Percentiles rank a stretch among this genome's conserved stretches.
phyloP scores from a whole-genome alignment of 2,329 filamentous ascomycete genomes.

The Seiridium unicorne region DNA sequence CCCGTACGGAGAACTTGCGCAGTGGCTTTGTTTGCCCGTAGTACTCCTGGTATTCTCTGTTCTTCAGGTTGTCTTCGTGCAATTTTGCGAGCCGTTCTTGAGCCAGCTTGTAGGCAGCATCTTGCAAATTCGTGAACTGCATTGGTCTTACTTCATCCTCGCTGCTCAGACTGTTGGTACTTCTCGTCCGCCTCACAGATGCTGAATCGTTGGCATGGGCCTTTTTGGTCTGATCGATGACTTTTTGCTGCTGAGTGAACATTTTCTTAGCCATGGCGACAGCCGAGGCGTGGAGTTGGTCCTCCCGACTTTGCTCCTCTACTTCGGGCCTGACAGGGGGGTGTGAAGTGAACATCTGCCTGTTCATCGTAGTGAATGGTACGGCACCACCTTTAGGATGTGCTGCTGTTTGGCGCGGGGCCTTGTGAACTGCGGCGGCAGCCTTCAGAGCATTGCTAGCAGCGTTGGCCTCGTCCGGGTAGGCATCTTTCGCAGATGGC shows the following conservation, averaged over 20 bases:
- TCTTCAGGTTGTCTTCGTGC: constrained; percentile 65
- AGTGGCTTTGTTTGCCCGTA: constrained; percentile 55
- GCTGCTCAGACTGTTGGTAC: constrained; percentile 29
- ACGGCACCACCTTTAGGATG: constrained; percentile 62
- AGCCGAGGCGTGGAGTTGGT: constrained; percentile 76
- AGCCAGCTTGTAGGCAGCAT: constrained; percentile 82
- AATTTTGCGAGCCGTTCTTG: constrained; percentile 81
- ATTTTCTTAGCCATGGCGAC: constrained; percentile 88
- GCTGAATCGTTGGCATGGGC: constrained; percentile 29
- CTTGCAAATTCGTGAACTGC: constrained; percentile 68
- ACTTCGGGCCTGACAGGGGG: constrained; percentile 71
- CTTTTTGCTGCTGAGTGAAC: constrained; percentile 69
- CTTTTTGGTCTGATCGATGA: constrained; percentile 49
- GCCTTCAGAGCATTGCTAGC: constrained; percentile 69
- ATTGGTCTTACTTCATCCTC: constrained; percentile 46
- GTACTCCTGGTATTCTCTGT: constrained; percentile 69
- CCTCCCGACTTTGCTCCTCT: constrained; percentile 70
- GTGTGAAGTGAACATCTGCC: constrained; percentile 74
- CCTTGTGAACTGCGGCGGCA: constrained; percentile 64
- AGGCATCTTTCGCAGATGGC: constrained; percentile 44
- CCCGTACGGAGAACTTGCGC: constrained; percentile 48
- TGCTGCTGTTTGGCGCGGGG: constrained; percentile 40
- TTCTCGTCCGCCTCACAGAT: constrained; percentile 27
- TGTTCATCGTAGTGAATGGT: constrained; percentile 64
- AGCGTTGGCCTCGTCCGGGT: constrained; percentile 60